A percentile compares a stretch with the other conserved stretches of the same genome.
Conservation (phyloP, 805 yeast species). For the Saccharomycopsis fodiens region DNA sequence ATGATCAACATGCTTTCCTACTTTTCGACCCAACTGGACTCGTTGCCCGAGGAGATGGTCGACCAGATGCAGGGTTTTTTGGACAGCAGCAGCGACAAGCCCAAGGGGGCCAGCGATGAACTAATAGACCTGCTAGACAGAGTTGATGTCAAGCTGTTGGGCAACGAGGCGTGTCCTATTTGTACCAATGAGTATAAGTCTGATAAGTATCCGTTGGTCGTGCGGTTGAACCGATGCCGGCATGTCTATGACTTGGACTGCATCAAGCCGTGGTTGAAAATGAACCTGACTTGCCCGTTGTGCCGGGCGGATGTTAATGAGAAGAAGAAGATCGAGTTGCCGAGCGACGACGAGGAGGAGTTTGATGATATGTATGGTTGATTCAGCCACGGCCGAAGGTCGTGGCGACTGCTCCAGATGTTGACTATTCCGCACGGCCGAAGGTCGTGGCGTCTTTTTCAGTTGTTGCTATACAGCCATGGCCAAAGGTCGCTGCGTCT, state of each 20-base stretch:
- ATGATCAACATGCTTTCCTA: conserved; percentile 19
- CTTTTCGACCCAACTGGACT: conserved; percentile 17
- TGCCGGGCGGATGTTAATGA: conserved; percentile 68
- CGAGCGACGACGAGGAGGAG: conserved; percentile 18
- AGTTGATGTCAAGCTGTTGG: conserved; percentile 39
- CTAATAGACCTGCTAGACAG: conserved; percentile 75
- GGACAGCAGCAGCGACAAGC: conserved; percentile 15
- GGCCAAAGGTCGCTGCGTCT: too few species aligned
- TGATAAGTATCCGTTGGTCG: conserved; percentile 75
- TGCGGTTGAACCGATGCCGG: conserved; percentile 63
- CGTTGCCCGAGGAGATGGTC: conserved; percentile 3
- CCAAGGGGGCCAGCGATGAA: conserved; percentile 50
- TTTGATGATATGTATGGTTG: conserved; percentile 21
- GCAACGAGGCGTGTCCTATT: conserved; percentile 70
- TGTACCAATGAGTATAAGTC: conserved; percentile 68
- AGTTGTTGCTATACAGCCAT: too few species aligned
- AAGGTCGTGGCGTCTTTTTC: too few species aligned
- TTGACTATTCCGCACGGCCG: too few species aligned
- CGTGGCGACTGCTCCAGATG: too few species aligned
- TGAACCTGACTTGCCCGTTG: conserved; percentile 74
- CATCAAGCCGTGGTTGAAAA: conserved; percentile 79
- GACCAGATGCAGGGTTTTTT: not conserved
- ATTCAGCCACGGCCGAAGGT: conserved; percentile 5
- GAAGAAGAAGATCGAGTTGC: conserved; percentile 32
- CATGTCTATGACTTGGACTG: conserved; percentile 88